A percentile compares a stretch with the other conserved stretches of the same genome.
These are phyloP conservation scores for Cryptosporidium xiaoi DNA, from an alignment of 169 alveolate species.

Conservation along the genomic window DNA sequence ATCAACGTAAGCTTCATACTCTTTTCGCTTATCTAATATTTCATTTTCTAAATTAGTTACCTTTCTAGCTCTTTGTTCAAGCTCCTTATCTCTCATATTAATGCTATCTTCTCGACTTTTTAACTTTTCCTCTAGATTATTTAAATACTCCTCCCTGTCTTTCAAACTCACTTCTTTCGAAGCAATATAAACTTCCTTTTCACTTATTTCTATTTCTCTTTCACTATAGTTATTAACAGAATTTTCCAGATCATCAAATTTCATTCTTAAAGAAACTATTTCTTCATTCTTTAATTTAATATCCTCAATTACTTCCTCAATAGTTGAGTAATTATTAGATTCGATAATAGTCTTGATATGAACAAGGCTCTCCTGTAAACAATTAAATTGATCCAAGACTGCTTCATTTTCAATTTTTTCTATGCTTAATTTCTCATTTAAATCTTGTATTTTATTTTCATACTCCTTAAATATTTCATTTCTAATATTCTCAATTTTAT, in stretches of 20 bases:
- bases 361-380: background rate
- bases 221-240: slow-evolving; percentile 12
- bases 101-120: slow-evolving; percentile 15
- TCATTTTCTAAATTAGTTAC: slow-evolving; percentile 41
- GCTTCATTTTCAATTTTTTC: slow-evolving; percentile 54
- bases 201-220: slow-evolving; percentile 19
- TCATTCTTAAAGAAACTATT: slow-evolving; percentile 3
- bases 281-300: slow-evolving; percentile 17
- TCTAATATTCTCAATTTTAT: background rate
- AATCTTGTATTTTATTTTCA: slow-evolving; percentile 38
- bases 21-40: slow-evolving; percentile 41
- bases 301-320: slow-evolving; percentile 26
- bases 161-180: slow-evolving; percentile 13
- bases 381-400: slow-evolving; percentile 17
- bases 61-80: slow-evolving; percentile 23
- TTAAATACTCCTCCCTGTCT: slow-evolving; percentile 9
- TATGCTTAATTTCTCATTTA: slow-evolving; percentile 28
- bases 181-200: slow-evolving; percentile 33
- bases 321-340: slow-evolving; percentile 19
- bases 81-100: slow-evolving; percentile 22
- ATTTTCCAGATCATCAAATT: slow-evolving; percentile 13
- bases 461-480: slow-evolving; percentile 10
- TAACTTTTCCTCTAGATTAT: slow-evolving; percentile 26
- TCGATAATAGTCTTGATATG: background rate
- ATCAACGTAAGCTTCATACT: slow-evolving; percentile 53